These are phyloP conservation scores for Mortierella sp. DNA, from an alignment of 371 early-diverging fungal species.

Conservation along the genomic window DNA sequence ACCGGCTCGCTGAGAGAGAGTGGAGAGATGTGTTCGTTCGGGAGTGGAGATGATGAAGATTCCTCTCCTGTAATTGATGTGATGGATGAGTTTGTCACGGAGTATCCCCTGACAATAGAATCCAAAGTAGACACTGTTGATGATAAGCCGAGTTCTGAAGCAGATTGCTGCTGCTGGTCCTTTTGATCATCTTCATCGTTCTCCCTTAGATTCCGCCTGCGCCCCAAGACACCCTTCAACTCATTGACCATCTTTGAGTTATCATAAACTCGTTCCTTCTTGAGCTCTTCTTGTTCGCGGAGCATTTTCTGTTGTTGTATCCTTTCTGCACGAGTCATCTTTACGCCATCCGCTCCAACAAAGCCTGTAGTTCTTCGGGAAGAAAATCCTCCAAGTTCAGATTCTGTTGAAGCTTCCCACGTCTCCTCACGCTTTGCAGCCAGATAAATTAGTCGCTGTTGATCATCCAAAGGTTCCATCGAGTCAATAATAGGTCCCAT, in stretches of 20 bases:
- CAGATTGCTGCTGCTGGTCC: not conserved
- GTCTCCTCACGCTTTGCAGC: constrained; percentile 54
- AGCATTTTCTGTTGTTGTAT: constrained; percentile 67
- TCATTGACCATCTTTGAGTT: constrained; percentile 69
- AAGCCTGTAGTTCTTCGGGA: constrained; percentile 8
- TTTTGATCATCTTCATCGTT: constrained; percentile 25
- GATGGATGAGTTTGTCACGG: not conserved
- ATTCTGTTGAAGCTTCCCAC: constrained; percentile 58
- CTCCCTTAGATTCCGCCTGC: constrained; percentile 56
- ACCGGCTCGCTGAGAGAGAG: constrained; percentile 14
- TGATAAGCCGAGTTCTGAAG: not conserved
- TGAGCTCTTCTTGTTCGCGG: constrained; percentile 63
- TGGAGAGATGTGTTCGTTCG: constrained; percentile 15
- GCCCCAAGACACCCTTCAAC: constrained; percentile 70
- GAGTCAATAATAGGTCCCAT: constrained; percentile 38
- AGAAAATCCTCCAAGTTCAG: constrained; percentile 19
- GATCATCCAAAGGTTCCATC: constrained; percentile 53
- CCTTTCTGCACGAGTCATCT: constrained; percentile 70
- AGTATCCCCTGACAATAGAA: not conserved
- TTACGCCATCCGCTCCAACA: constrained; percentile 32
- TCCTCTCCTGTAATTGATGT: not conserved
- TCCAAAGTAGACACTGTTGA: not conserved
- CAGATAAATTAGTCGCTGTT: constrained; percentile 41
- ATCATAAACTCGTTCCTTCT: constrained; percentile 29
- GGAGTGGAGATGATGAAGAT: not conserved